Base-by-base conservation (phyloP, 2,329 filamentous ascomycete species). In the Pseudocercospora macadamiae region DNA sequence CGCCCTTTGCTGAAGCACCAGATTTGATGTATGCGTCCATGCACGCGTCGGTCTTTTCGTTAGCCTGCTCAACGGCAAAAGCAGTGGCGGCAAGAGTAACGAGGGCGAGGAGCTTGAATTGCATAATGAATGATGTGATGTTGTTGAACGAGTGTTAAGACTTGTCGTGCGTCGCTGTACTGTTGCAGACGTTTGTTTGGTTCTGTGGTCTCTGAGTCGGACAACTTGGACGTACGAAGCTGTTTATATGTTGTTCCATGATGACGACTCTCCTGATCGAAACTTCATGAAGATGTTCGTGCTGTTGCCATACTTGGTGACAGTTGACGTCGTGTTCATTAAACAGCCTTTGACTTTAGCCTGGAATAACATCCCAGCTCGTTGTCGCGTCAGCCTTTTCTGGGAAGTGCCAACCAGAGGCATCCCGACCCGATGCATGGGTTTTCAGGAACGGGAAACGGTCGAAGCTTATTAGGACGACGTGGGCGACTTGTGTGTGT, bases 91-190 rank as follows among this genome's bases (percentile, higher is more conserved):
- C 37, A 42, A 42, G 18, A 42, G 37, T 42, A 12, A 42, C 12
- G 37, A 42, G 37, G 8, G 37, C 37, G 14, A 42, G 37, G 37
- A 42, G 1, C 18, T 42, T 42, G 18, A 42, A 42, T 21, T 42
- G 37, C 37, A 42, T 42, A 8, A 19, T 42, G 37, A 42, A 1
- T 42, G n/a, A 42, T 12, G 30, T 37, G 14, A 42, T 23, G 18
- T 26, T 55, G 3, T n/a, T n/a, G n/a, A n/a, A n/a, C n/a, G n/a
- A n/a, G n/a, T n/a, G n/a, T n/a, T n/a, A n/a, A n/a, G n/a, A n/a
- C n/a, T n/a, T n/a, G n/a, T n/a, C n/a, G n/a, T 32, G 23, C 18
- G 45, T 28, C 25, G 45, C 45, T 49, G 23, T 49, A 49, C 28
- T 42, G 37, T 42, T 42, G 37, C 37, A 42, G 23, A 19, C 37